Conservation (phyloP, 495 filamentous ascomycete genomes). For the Thozetella sp. region DNA sequence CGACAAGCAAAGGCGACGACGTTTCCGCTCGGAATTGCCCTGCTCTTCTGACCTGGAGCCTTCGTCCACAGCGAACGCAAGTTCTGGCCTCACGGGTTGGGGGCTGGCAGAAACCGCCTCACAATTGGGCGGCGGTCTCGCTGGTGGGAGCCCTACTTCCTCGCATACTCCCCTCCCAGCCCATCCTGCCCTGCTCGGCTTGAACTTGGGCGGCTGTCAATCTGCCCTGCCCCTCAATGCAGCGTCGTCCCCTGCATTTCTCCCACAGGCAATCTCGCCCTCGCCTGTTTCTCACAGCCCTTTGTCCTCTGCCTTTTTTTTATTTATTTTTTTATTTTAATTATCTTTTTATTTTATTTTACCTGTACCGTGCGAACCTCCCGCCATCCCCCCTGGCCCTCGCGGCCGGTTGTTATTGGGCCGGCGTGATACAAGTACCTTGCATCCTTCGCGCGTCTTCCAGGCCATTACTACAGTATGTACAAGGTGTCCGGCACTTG, state of each 20-base stretch:
- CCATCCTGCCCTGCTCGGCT: too few species aligned
- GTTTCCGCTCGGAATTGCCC: neutral
- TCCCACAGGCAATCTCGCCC: too few species aligned
- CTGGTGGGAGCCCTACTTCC: too few species aligned
- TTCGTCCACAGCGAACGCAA: too few species aligned
- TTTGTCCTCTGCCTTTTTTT: too few species aligned
- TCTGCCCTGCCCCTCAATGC: neutral
- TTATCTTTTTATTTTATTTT: neutral
- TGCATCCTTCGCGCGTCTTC: neutral
- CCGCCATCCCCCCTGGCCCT: neutral
- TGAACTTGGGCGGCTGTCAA: too few species aligned
- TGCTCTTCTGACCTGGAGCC: neutral
- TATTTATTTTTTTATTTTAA: neutral
- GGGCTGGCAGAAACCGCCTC: too few species aligned
- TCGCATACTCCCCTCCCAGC: too few species aligned
- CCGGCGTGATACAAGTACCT: neutral
- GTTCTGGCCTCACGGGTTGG: too few species aligned
- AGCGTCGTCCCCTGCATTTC: neutral
- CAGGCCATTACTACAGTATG: too few species aligned
- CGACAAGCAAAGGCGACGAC: neutral
- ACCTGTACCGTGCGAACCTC: neutral
- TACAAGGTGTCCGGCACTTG: slow-evolving; percentile 3
- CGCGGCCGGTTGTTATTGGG: neutral
- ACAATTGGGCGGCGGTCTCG: too few species aligned
- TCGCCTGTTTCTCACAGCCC: too few species aligned